Evolutionary conservation across 805 yeast genomes (phyloP), one percentile per base, ranked within the genome.

Genomic region (Starmerella bombi): DNA sequence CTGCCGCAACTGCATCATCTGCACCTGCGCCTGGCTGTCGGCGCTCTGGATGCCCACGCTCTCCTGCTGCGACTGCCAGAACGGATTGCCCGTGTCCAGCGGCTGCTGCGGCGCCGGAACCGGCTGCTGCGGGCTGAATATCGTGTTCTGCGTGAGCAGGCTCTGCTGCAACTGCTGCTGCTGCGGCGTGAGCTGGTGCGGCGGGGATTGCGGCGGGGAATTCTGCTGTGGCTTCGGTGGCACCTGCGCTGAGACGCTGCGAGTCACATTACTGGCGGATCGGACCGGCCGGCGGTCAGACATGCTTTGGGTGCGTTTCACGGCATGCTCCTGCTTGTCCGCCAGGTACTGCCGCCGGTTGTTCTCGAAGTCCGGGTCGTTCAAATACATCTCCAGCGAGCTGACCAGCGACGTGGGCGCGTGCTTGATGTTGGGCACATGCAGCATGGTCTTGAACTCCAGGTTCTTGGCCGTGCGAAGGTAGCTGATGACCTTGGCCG

Each of bases 391-490:
- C 56, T 84, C 91, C 46, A 91, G 70, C 12, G 93, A 77, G 25
- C 76, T 70, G 3, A 94, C 80, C 48, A 91, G 68, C 20, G 94
- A 91, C 2, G 96, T 86, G 18, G 96, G 96, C 1, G 97, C 97
- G 61, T 91, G 98, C 57, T 83, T 83, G 46, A 91, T 86, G 12
- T 94, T 86, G 28, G 98, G 98, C 25, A 91, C 94, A 53, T 79
- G 86, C 49, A 88, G 65, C 53, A 85, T 85, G 3, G 96, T 85
- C 10, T 85, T 74, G 55, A 76, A 74, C 60, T 83, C 94, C 49
- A 83, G 66, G 58, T 80, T 84, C 56, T 91, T 88, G 4, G 97
- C 98, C 14, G 80, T 75, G 52, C 93, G 75, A 54, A 91, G 68
- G 59, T 80, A 91, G 50, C 77, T 78, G 22, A 91, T 91, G 8